Percentiles rank a stretch among this genome's conserved stretches.
Conservation (phyloP, 1,139 yeast genomes). For the Tardiomyces blankii region DNA sequence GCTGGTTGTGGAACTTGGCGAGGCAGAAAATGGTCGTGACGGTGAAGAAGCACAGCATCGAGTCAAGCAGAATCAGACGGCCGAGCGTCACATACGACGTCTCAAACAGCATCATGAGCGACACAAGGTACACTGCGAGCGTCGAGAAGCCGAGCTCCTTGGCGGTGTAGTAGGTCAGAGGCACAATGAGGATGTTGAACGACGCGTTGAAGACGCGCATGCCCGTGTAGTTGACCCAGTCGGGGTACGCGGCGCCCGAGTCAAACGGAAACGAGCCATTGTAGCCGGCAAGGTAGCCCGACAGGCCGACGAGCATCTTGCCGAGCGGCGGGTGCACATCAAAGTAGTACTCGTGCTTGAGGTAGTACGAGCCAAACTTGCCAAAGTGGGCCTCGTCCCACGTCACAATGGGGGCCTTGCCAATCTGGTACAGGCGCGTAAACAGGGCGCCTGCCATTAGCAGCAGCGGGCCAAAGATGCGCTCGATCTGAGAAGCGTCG, state of each 20-base stretch:
- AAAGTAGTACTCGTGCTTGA: slow-evolving; percentile 88
- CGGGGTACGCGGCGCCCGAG: slow-evolving; percentile 79
- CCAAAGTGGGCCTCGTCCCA: slow-evolving; percentile 79
- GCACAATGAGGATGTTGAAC: slow-evolving; percentile 84
- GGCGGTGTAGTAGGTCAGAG: slow-evolving; percentile 86
- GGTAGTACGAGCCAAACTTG: slow-evolving; percentile 85
- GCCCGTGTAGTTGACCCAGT: slow-evolving; percentile 70
- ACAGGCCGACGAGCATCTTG: slow-evolving; percentile 89
- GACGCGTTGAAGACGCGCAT: slow-evolving; percentile 93
- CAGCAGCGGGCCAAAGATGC: slow-evolving; percentile 41
- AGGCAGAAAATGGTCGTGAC: slow-evolving; percentile 72
- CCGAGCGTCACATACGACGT: slow-evolving; percentile 82
- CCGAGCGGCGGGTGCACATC: slow-evolving; percentile 99
- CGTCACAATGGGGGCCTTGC: slow-evolving; percentile 52
- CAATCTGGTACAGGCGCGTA: slow-evolving; percentile 59
- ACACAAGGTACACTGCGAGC: slow-evolving; percentile 79
- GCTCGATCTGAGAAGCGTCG: slow-evolving; percentile 27
- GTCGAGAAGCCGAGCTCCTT: slow-evolving; percentile 74
- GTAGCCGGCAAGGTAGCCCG: slow-evolving; percentile 91
- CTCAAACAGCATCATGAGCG: slow-evolving; percentile 80
- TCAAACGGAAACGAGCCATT: slow-evolving; percentile 95
- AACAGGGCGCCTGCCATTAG: slow-evolving; percentile 53
- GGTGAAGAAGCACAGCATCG: slow-evolving; percentile 92
- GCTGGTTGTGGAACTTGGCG: slow-evolving; percentile 67
- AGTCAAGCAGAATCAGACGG: slow-evolving; percentile 84